Conservation (phyloP, 202 grass and related monocot species). For the Thinopyrum obtusiflorum region DNA sequence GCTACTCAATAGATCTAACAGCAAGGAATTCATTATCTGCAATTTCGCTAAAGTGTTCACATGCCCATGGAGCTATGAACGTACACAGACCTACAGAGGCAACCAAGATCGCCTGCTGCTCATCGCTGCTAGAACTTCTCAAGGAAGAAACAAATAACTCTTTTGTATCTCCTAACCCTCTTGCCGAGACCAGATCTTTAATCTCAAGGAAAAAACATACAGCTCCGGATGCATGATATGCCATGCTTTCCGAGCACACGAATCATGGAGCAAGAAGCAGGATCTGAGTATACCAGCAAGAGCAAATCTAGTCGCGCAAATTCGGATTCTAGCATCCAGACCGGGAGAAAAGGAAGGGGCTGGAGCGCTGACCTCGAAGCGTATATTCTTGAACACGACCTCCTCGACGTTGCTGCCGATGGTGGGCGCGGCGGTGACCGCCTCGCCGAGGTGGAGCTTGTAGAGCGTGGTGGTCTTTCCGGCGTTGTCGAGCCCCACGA, state of each 20-base stretch:
- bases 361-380: conserved; percentile 65
- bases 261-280: neutral
- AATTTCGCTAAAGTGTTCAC: neutral
- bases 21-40: neutral
- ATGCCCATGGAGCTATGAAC: neutral
- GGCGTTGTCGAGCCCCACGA: conserved; percentile 91
- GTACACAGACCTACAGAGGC: neutral
- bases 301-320: neutral
- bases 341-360: neutral
- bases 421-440: conserved; percentile 86
- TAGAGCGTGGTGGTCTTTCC: conserved; percentile 96
- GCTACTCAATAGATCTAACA: neutral
- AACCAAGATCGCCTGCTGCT: neutral
- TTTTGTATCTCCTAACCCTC: neutral
- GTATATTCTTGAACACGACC: conserved; percentile 97
- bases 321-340: neutral
- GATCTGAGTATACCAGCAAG: neutral
- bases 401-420: conserved; percentile 99
- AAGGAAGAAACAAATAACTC: neutral
- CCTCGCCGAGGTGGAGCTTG: conserved; percentile 96
- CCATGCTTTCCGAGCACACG: neutral
- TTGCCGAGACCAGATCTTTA: conserved; percentile 5
- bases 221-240: neutral
- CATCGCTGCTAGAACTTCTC: neutral
- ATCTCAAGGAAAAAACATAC: neutral